These are phyloP conservation scores for Batrachochytrium dendrobatidis DNA, from an alignment of 371 early-diverging fungal species.

Conservation along the genomic window DNA sequence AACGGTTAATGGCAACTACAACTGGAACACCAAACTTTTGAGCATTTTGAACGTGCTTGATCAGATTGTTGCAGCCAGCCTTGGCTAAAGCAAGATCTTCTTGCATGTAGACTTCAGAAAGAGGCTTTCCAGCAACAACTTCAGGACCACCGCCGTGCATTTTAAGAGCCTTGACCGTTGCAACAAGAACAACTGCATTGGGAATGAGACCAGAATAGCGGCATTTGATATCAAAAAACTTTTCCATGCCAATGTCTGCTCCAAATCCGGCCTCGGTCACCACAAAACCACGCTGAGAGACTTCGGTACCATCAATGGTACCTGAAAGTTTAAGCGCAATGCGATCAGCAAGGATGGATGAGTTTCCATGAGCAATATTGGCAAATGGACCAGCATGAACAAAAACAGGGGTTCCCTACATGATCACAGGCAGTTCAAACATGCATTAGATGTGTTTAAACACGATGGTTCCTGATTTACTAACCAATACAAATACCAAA, in stretches of 20 bases:
- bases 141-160: slow-evolving; percentile 97
- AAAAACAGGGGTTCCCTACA: slow-evolving; percentile 92
- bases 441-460: not conserved
- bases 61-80: slow-evolving; percentile 78
- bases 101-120: slow-evolving; percentile 75
- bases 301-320: slow-evolving; percentile 43
- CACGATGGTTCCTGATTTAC: not conserved
- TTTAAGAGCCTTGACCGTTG: slow-evolving; percentile 92
- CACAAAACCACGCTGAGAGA: slow-evolving; percentile 71
- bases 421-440: not conserved
- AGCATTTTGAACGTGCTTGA: slow-evolving; percentile 85
- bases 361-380: slow-evolving; percentile 96
- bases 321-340: slow-evolving; percentile 91
- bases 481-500: not conserved
- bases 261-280: slow-evolving; percentile 97
- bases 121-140: slow-evolving; percentile 84
- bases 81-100: slow-evolving; percentile 79
- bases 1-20: slow-evolving; percentile 89
- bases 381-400: slow-evolving; percentile 98
- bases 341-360: slow-evolving; percentile 85
- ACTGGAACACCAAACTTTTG: slow-evolving; percentile 84
- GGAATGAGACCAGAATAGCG: slow-evolving; percentile 81
- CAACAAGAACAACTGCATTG: slow-evolving; percentile 88
- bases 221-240: slow-evolving; percentile 98
- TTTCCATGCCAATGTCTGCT: slow-evolving; percentile 98